Evolutionary conservation across 257 asterid species (phyloP).

Genomic region (Solanum sejunctum): DNA sequence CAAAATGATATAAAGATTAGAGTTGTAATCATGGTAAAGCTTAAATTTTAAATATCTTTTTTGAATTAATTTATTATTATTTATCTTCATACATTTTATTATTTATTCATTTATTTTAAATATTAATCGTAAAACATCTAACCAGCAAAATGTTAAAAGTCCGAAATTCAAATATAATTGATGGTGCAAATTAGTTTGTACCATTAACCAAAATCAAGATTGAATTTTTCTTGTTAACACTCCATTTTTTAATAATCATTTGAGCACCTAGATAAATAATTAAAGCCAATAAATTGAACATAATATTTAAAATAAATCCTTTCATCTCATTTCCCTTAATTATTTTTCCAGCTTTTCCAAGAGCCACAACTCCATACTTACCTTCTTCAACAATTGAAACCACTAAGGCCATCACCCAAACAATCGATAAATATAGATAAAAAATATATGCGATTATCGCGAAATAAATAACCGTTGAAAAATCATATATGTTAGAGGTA

Average conservation of each 20-base stretch:
- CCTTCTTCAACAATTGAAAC: constrained; percentile 29
- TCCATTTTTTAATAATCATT: neutral
- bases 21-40: no score
- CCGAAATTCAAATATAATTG: no score
- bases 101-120: no score
- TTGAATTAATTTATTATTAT: no score
- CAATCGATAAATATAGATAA: constrained; percentile 3
- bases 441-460: neutral
- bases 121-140: no score
- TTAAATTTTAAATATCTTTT: no score
- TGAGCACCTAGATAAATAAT: neutral
- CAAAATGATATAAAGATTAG: no score
- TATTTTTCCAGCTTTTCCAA: constrained; percentile 23
- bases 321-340: constrained; percentile 28
- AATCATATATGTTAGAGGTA: neutral
- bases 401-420: constrained; percentile 13
- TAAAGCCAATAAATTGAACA: neutral
- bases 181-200: neutral
- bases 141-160: no score
- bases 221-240: neutral
- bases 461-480: neutral
- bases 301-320: constrained; percentile 27
- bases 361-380: constrained; percentile 24
- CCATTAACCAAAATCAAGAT: constrained; percentile 1
- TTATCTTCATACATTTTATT: no score